Percentiles rank a stretch among this genome's conserved stretches.
Conservation (phyloP, 352 stramenopile genomes). For the Globisporangium ultimum region DNA sequence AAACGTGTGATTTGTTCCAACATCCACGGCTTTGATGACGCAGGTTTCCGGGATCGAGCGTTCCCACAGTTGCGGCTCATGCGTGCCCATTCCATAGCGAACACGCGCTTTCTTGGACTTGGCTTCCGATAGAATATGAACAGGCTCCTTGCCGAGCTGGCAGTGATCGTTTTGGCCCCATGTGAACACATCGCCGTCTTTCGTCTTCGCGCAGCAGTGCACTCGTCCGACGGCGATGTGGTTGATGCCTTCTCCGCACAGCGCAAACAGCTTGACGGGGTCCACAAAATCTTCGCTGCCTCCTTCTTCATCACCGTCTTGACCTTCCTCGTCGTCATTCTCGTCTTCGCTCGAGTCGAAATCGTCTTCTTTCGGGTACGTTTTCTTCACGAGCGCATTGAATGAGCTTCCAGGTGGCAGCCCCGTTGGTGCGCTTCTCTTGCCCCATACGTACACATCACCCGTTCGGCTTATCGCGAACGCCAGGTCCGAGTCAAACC, state of each 20-base stretch:
- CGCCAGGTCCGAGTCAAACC: slow-evolving; percentile 78
- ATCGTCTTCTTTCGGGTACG: slow-evolving; percentile 26
- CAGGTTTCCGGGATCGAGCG: slow-evolving; percentile 58
- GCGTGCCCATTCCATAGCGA: slow-evolving; percentile 54
- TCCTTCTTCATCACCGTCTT: slow-evolving; percentile 38
- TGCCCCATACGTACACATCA: slow-evolving; percentile 82
- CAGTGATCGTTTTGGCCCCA: slow-evolving; percentile 86
- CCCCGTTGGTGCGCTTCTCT: slow-evolving; percentile 53
- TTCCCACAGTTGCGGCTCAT: slow-evolving; percentile 66
- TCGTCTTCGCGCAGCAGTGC: slow-evolving; percentile 73
- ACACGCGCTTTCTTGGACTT: slow-evolving; percentile 53
- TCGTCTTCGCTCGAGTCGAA: slow-evolving; percentile 57
- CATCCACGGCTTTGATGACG: slow-evolving; percentile 46
- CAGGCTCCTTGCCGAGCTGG: slow-evolving; percentile 63
- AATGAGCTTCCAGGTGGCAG: slow-evolving; percentile 32
- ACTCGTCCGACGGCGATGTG: slow-evolving; percentile 71
- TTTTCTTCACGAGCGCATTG: slow-evolving; percentile 26
- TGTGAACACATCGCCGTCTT: slow-evolving; percentile 79
- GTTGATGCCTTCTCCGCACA: slow-evolving; percentile 70
- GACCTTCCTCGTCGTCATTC: slow-evolving; percentile 17
- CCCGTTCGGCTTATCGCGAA: slow-evolving; percentile 67
- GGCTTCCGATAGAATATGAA: slow-evolving; percentile 51
- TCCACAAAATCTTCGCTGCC: slow-evolving; percentile 66
- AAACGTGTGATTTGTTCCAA: slow-evolving; percentile 76
- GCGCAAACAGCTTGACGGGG: slow-evolving; percentile 54